Evolutionary conservation across 2,329 filamentous ascomycete species (phyloP), one percentile per base, ranked within the genome.

Genomic region (Colletotrichum sp.): DNA sequence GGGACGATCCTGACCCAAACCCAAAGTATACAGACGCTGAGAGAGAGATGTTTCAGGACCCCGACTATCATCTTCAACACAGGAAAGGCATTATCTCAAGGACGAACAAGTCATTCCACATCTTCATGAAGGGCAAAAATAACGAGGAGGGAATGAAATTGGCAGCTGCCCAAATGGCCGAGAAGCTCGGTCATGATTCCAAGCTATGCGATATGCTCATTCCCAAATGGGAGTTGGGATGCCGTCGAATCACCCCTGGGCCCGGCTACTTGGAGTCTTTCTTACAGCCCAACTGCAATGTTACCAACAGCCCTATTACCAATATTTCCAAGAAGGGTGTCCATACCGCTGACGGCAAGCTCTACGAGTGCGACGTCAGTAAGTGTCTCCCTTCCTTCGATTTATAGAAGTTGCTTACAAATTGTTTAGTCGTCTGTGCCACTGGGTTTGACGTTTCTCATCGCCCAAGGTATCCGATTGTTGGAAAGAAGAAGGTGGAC

Each of bases 11-110:
- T 5, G 82, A 83, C 8, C 80, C 81, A 49, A 71, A 76, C 12
- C 80, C 81, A 1, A 36, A 75, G 8, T 82, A 82, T 52, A 76
- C 80, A 1, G 80, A 83, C 1, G 76, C 86, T 30, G 88, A 91
- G 24, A 85, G 90, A 68, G 83, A 86, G 2, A 85, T 89, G 15
- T 87, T 87, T 0, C 91, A 89, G 30, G 77, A 92, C 75, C 90
- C 91, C 0, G 84, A 88, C 13, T 86, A 82, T 16, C 92, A 92
- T 78, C 81, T 91, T 1, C 78, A 84, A 10, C 89, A 89, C 73
- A 85, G 89, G 21, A 89, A 87, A 72, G 83, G 83, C 7, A 78
- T 78, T 59, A 72, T 76, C 26, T 74, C 72, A 21, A 30, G 75
- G 6, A 81, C 80, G 0, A 83, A 83, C 28, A 82, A 80, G 67